phyloP scores from a whole-genome alignment of 2,329 filamentous ascomycete genomes.

The Metarhizium guizhouense region DNA sequence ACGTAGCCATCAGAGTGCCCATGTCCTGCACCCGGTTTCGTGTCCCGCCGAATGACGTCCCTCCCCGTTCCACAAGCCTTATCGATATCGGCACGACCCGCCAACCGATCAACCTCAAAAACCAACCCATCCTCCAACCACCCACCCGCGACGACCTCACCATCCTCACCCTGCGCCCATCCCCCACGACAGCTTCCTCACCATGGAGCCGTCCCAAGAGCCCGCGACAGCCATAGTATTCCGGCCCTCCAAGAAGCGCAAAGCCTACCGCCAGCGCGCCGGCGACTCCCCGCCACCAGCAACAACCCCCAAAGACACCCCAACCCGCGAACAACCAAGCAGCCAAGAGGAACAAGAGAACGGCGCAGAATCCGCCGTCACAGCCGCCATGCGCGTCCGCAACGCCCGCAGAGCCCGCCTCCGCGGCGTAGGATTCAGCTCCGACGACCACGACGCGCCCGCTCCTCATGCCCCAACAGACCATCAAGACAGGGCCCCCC shows the following conservation, averaged over 20 bases:
- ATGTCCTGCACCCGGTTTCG: no score
- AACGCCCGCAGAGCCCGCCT: slow-evolving; percentile 40
- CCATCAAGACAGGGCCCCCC: slow-evolving; percentile 20
- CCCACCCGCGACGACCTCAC: neutral
- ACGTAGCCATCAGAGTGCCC: no score
- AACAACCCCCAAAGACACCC: no score
- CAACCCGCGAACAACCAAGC: no score
- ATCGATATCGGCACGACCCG: neutral
- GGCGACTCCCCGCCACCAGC: slow-evolving; percentile 12
- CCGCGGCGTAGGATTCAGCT: slow-evolving; percentile 49
- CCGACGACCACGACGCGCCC: slow-evolving; percentile 20
- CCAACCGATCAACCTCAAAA: neutral
- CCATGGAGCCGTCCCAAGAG: neutral
- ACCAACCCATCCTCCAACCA: neutral
- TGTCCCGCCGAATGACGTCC: no score
- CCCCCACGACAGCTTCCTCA: neutral
- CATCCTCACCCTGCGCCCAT: neutral
- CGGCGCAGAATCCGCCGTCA: slow-evolving; percentile 26
- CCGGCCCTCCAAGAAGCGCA: slow-evolving; percentile 50
- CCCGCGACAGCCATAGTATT: slow-evolving; percentile 32
- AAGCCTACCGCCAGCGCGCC: slow-evolving; percentile 45
- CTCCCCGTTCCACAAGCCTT: neutral
- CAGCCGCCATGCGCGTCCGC: slow-evolving; percentile 43
- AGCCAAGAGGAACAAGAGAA: neutral
- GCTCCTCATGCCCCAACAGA: slow-evolving; percentile 24